Percentiles rank a stretch among this genome's conserved stretches.
Conservation (phyloP, 352 stramenopile species). For the Phytophthora chlamydospora region DNA sequence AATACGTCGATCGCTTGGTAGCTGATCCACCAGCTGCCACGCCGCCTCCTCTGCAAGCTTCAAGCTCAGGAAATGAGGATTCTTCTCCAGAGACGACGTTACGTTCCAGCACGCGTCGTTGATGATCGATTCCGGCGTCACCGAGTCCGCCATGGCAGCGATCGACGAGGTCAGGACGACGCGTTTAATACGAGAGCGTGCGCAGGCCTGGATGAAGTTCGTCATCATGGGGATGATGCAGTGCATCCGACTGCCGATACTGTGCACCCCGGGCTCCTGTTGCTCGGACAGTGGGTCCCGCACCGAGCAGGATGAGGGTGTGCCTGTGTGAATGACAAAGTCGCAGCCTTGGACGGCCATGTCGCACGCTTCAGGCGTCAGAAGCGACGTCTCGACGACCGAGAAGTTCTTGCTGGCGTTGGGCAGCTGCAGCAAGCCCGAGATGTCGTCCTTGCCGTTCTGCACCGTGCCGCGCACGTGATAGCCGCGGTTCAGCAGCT, state of each 20-base stretch:
- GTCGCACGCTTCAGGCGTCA: slow-evolving; percentile 88
- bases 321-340: slow-evolving; percentile 91
- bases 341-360: slow-evolving; percentile 88
- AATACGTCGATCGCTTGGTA: slow-evolving; percentile 80
- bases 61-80: slow-evolving; percentile 88
- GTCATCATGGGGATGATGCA: slow-evolving; percentile 93
- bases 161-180: slow-evolving; percentile 89
- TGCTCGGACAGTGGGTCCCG: slow-evolving; percentile 86
- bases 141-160: slow-evolving; percentile 84
- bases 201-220: slow-evolving; percentile 90
- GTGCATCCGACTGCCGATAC: slow-evolving; percentile 90
- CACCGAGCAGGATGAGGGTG: slow-evolving; percentile 86
- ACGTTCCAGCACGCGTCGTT: slow-evolving; percentile 90
- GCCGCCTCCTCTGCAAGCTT: slow-evolving; percentile 88
- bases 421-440: slow-evolving; percentile 70
- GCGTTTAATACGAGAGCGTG: slow-evolving; percentile 77
- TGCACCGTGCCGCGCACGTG: slow-evolving; percentile 87
- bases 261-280: slow-evolving; percentile 85
- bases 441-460: slow-evolving; percentile 87
- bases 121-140: slow-evolving; percentile 78
- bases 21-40: slow-evolving; percentile 88
- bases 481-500: slow-evolving; percentile 80
- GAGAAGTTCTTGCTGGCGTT: slow-evolving; percentile 83
- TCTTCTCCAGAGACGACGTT: slow-evolving; percentile 80
- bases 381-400: slow-evolving; percentile 86